Conservation (phyloP, 768 basidiomycete species). For the Amanita rubescens region DNA sequence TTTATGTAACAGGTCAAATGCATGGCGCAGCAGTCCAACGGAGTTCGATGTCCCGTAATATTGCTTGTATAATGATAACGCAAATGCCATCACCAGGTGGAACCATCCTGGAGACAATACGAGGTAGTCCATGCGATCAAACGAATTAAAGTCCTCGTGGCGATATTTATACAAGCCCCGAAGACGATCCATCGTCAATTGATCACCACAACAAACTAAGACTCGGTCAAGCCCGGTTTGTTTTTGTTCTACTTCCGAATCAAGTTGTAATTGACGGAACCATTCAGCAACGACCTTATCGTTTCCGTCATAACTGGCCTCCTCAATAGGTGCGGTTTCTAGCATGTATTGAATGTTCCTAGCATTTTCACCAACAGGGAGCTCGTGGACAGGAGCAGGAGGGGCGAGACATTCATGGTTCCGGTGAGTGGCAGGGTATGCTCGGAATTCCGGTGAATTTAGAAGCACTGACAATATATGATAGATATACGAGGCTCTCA, state of each 20-base stretch:
- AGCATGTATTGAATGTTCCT: conserved; percentile 27
- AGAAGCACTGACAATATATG: no score
- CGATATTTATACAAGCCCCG: conserved; percentile 28
- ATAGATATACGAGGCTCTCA: no score
- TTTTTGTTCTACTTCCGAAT: conserved; percentile 15
- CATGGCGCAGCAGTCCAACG: conserved; percentile 18
- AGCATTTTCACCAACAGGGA: not conserved
- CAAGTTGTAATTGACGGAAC: conserved; percentile 20
- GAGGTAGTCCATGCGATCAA: conserved; percentile 29
- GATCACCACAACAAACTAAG: conserved; percentile 27
- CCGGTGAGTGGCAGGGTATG: no score
- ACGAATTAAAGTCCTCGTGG: conserved; percentile 30
- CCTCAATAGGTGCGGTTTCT: conserved; percentile 25
- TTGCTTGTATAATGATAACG: conserved; percentile 33
- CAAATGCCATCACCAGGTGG: conserved; percentile 32
- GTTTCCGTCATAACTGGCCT: conserved; percentile 35
- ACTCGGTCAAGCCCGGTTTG: conserved; percentile 17
- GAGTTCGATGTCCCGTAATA: conserved; percentile 25
- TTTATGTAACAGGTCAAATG: conserved; percentile 22
- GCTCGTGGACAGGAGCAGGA: no score
- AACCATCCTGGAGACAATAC: conserved; percentile 31
- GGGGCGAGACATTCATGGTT: no score
- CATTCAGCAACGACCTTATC: conserved; percentile 22
- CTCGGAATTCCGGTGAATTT: no score
- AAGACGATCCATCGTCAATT: conserved; percentile 30